Percentiles rank a stretch among this genome's conserved stretches.
Conservation (phyloP, 768 basidiomycete genomes). For the Jaapia argillacea region DNA sequence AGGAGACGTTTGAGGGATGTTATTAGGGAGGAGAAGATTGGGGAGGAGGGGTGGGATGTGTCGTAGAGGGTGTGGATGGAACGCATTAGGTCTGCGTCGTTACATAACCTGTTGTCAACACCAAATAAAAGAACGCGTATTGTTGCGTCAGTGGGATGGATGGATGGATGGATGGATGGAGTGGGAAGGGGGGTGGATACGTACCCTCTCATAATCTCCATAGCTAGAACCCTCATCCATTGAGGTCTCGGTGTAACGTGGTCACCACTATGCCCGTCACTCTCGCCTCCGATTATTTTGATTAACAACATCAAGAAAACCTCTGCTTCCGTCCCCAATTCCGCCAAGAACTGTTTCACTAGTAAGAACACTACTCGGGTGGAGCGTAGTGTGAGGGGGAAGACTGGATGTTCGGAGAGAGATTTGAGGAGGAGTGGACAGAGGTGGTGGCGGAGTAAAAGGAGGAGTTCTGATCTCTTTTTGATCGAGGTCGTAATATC, state of each 20-base stretch:
- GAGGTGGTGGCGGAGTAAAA: slow-evolving; percentile 83
- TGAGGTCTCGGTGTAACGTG: slow-evolving; percentile 28
- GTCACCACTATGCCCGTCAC: slow-evolving; percentile 11
- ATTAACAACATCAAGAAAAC: slow-evolving; percentile 62
- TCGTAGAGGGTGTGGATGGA: slow-evolving; percentile 77
- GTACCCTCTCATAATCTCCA: slow-evolving; percentile 89
- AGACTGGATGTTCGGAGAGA: slow-evolving; percentile 71
- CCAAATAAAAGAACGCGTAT: too few relatives aligned
- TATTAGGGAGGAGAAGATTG: slow-evolving; percentile 69
- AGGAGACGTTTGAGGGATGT: slow-evolving; percentile 78
- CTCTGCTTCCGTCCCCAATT: slow-evolving; percentile 77
- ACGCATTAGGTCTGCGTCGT: slow-evolving; percentile 69
- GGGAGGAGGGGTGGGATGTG: slow-evolving; percentile 44
- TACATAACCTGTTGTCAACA: slow-evolving; percentile 77
- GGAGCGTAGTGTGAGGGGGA: slow-evolving; percentile 83
- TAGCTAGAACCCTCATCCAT: slow-evolving; percentile 87
- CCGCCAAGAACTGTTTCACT: slow-evolving; percentile 79
- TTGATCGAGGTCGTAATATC: too few relatives aligned
- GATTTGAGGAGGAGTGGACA: slow-evolving; percentile 84
- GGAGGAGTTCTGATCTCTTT: slow-evolving; percentile 77
- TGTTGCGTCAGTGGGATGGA: not conserved
- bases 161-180: not conserved
- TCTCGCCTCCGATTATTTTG: slow-evolving; percentile 28
- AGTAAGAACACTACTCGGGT: slow-evolving; percentile 91
- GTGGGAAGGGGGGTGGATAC: slow-evolving; percentile 4